phyloP scores from a whole-genome alignment of 768 basidiomycete species.

The Rhizopogon rudus region DNA sequence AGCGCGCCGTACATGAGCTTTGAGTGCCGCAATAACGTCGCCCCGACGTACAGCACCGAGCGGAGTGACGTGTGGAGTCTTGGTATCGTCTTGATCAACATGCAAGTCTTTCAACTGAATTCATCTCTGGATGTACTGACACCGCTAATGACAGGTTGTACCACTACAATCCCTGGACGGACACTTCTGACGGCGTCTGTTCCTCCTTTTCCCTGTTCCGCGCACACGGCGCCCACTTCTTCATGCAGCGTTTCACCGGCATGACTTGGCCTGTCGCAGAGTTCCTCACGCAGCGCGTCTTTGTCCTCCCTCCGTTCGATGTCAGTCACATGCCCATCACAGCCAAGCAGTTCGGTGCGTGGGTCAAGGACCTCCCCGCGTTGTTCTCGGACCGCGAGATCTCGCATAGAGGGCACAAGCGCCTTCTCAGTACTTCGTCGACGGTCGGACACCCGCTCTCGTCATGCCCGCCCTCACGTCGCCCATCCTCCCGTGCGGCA shows the following conservation, averaged over 20 bases:
- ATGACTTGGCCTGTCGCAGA: constrained; percentile 86
- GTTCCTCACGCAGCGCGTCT: constrained; percentile 79
- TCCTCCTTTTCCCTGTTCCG: constrained; percentile 80
- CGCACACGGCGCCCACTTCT: constrained; percentile 75
- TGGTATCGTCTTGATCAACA: constrained; percentile 98
- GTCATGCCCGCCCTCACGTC: constrained; percentile 60
- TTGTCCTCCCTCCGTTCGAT: constrained; percentile 68
- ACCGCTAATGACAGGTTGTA: constrained; percentile 61
- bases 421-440: constrained; percentile 53
- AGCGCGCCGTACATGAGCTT: constrained; percentile 99
- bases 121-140: constrained; percentile 1
- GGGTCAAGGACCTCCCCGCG: constrained; percentile 79
- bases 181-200: constrained; percentile 79
- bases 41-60: constrained; percentile 89
- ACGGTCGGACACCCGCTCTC: constrained; percentile 62
- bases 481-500: constrained; percentile 65
- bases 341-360: constrained; percentile 80
- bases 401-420: constrained; percentile 42
- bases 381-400: constrained; percentile 45
- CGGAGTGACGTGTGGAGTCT: constrained; percentile 99
- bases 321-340: constrained; percentile 39
- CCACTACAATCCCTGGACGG: constrained; percentile 98
- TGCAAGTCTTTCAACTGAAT: constrained; percentile 44
- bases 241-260: constrained; percentile 85
- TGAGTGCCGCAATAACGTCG: constrained; percentile 97